These are phyloP conservation scores for Nakataea oryzae DNA, from an alignment of 2,329 filamentous ascomycete genomes.

Conservation along the genomic window DNA sequence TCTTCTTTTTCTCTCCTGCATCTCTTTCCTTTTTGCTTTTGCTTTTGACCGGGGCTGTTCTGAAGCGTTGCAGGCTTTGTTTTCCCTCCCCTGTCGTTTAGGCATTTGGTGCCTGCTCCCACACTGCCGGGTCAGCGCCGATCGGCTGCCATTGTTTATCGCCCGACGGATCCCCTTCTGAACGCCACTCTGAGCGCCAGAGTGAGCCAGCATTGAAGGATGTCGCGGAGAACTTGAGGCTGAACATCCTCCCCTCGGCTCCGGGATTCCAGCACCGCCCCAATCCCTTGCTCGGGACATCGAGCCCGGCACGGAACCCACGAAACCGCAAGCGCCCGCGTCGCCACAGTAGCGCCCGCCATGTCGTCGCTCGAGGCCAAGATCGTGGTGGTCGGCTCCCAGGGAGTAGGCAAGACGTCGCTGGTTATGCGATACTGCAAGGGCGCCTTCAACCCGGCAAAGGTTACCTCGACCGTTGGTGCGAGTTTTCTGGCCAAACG, in stretches of 20 bases:
- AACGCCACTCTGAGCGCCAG: background rate
- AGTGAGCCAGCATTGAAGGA: background rate
- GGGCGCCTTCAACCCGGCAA: slow-evolving; percentile 56
- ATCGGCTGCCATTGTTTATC: background rate
- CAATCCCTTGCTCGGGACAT: background rate
- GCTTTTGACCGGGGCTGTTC: background rate
- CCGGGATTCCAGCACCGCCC: background rate
- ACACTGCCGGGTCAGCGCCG: too few relatives aligned
- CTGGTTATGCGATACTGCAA: slow-evolving; percentile 69
- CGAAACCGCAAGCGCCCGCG: background rate
- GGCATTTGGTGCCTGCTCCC: background rate
- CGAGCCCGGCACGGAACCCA: background rate
- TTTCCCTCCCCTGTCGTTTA: background rate
- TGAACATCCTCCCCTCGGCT: background rate
- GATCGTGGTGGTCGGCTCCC: slow-evolving; percentile 69
- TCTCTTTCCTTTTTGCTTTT: background rate
- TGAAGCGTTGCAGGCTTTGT: background rate
- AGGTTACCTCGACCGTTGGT: slow-evolving; percentile 62
- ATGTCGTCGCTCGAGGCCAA: slow-evolving; percentile 66
- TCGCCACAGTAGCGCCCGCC: background rate
- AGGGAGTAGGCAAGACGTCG: slow-evolving; percentile 72
- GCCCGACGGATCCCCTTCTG: background rate
- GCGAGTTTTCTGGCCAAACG: slow-evolving; percentile 73
- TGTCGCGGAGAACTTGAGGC: background rate
- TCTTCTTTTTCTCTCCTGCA: background rate